Conservation (phyloP, 306 rosid genomes). For the Fragaria ananassa region DNA sequence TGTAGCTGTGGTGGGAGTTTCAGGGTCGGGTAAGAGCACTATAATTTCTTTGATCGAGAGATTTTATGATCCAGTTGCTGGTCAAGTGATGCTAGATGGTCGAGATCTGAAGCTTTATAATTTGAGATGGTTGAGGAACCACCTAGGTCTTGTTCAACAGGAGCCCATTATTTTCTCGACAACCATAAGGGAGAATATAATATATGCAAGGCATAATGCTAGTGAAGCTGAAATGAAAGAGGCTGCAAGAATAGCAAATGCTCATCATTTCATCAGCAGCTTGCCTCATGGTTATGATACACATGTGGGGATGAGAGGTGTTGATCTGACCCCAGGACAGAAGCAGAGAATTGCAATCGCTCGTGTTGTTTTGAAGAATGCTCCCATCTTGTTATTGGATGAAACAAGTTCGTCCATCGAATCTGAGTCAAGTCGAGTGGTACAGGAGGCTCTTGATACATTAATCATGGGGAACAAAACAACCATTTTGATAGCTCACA, state of each 20-base stretch:
- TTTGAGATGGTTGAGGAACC: conserved; percentile 94
- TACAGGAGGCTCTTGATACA: conserved; percentile 98
- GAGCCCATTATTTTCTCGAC: conserved; percentile 97
- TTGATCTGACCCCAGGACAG: conserved; percentile 97
- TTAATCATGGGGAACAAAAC: conserved; percentile 98
- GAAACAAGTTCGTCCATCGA: conserved; percentile 98
- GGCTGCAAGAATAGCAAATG: conserved; percentile 98
- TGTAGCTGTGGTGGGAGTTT: conserved; percentile 95
- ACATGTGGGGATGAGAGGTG: conserved; percentile 99
- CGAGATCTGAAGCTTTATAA: conserved; percentile 86
- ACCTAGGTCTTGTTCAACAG: conserved; percentile 98
- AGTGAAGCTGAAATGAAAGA: conserved; percentile 98
- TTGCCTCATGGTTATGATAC: conserved; percentile 99
- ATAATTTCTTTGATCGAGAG: conserved; percentile 95
- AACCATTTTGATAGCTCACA: conserved; percentile 94
- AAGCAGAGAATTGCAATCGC: conserved; percentile 99
- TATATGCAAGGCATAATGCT: conserved; percentile 98
- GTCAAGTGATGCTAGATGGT: conserved; percentile 91
- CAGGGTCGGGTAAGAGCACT: conserved; percentile 98
- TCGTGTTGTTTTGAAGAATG: conserved; percentile 87
- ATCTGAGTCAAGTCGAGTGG: conserved; percentile 97
- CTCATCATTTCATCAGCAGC: conserved; percentile 98
- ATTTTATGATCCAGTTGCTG: conserved; percentile 96
- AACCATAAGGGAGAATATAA: conserved; percentile 90
- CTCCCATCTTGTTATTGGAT: conserved; percentile 90